Evolutionary conservation across 148 eudicot species (phyloP), one percentile per base, ranked within the genome.

Genomic region (Polygonum maritimum): DNA sequence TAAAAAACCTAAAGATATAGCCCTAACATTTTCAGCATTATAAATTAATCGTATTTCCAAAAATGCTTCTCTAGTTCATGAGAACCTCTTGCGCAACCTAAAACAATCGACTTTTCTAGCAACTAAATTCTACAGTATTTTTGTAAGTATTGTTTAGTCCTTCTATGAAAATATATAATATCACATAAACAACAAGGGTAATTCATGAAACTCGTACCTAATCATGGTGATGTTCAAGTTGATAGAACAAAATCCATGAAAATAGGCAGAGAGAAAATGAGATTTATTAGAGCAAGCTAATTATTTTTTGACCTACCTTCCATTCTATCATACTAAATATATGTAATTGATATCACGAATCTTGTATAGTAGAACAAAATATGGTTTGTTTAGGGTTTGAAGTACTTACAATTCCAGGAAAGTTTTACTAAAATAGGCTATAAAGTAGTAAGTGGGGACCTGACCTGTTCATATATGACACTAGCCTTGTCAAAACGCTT

Each of bases 401-500:
- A 60, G 73, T 36, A 19, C 18, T 2, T 70, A 70, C 15, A 70
- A 3, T 36, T 16, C 38, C 39, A 10, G 48, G 39, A 41, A 70
- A 1, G 13, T 44, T 7, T 16, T 69, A 38, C 40, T 70, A 15
- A 48, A 70, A 16, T 31, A 67, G 4, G 44, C 36, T 44, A 38
- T 36, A 70, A n/a, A 39, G 22, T n/a, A 72, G 45, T 9, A 72
- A 13, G 45, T 31, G 38, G 21, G 71, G 19, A 35, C 21, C 44
- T 38, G 74, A 84, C 98, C 93, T 94, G 98, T 69, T 92, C 95
- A 76, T 91, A 91, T 71, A 79, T 77, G 74, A 79, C 77, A 79
- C 85, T 86, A 41, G 95, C 95, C 84, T 94, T 94, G 85, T 94
- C 98, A 87, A 91, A 92, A 71, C 97, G 93, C 80, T 89, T 94